A percentile compares a stretch with the other conserved stretches of the same genome.
phyloP scores from a whole-genome alignment of 768 basidiomycete species.

The Suillus placidus region DNA sequence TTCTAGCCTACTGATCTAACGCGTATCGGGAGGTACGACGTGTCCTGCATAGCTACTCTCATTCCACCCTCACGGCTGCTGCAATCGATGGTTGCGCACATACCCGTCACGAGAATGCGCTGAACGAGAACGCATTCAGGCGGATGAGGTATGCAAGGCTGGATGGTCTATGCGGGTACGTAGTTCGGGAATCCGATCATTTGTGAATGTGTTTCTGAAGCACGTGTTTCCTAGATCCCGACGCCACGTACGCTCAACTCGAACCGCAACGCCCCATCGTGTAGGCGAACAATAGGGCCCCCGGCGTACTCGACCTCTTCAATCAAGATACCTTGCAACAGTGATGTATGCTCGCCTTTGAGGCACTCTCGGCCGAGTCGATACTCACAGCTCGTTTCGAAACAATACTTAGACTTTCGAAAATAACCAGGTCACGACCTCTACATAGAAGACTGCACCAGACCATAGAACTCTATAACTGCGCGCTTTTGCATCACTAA shows the following conservation, averaged over 20 bases:
- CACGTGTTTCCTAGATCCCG: slow-evolving; percentile 55
- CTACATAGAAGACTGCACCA: not conserved
- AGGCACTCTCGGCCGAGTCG: not conserved
- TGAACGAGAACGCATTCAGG: slow-evolving; percentile 73
- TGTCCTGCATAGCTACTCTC: slow-evolving; percentile 67
- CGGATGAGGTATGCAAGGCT: slow-evolving; percentile 74
- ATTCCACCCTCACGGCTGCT: slow-evolving; percentile 74
- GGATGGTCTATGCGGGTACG: slow-evolving; percentile 66
- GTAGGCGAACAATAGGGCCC: not conserved
- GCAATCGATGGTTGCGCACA: slow-evolving; percentile 67
- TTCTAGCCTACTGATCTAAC: not conserved
- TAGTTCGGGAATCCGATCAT: slow-evolving; percentile 10
- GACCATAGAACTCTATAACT: not conserved
- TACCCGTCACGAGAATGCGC: slow-evolving; percentile 70
- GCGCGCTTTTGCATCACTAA: not conserved
- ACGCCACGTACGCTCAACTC: slow-evolving; percentile 50
- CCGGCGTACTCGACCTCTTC: not conserved
- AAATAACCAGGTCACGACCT: not conserved
- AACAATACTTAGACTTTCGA: not conserved
- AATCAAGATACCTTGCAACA: not conserved
- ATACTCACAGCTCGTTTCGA: not conserved
- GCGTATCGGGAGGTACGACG: slow-evolving; percentile 62
- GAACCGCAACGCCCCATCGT: rapidly evolving
- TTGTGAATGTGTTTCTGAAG: not conserved
- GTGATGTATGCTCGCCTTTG: not conserved